phyloP scores from a whole-genome alignment of 495 filamentous ascomycete species.

The Penicillium simplicissimum region DNA sequence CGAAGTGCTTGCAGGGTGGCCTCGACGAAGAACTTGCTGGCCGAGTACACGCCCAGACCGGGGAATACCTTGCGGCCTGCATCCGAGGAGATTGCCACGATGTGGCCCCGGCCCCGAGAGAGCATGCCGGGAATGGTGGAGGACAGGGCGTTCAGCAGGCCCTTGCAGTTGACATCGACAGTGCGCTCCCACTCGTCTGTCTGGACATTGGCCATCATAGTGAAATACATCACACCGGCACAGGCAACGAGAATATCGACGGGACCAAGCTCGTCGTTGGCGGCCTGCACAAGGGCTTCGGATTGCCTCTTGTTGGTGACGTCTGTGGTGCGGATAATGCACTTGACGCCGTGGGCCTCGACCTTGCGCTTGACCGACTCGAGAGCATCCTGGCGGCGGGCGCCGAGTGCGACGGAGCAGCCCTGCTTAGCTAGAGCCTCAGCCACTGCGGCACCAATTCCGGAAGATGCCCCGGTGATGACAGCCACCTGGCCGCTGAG shows the following conservation, averaged over 20 bases:
- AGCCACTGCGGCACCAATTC: slow-evolving; percentile 53
- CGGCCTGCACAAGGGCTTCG: slow-evolving; percentile 52
- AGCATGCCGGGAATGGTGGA: slow-evolving; percentile 64
- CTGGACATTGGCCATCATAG: slow-evolving; percentile 67
- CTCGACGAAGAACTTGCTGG: slow-evolving; percentile 73
- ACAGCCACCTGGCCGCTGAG: slow-evolving; percentile 55
- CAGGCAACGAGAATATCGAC: slow-evolving; percentile 68
- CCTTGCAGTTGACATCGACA: slow-evolving; percentile 73
- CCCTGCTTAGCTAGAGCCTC: slow-evolving; percentile 55
- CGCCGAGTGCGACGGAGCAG: slow-evolving; percentile 61
- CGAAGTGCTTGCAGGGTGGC: slow-evolving; percentile 65
- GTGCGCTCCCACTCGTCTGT: slow-evolving; percentile 69
- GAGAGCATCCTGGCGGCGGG: slow-evolving; percentile 60
- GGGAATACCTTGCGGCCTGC: slow-evolving; percentile 72
- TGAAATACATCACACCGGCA: slow-evolving; percentile 75
- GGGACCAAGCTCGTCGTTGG: slow-evolving; percentile 58
- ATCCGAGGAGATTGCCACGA: slow-evolving; percentile 71
- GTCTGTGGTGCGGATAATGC: slow-evolving; percentile 60
- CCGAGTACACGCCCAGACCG: slow-evolving; percentile 70
- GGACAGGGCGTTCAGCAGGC: slow-evolving; percentile 62
- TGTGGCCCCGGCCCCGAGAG: slow-evolving; percentile 57
- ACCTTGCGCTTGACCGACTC: slow-evolving; percentile 56
- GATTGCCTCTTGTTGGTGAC: slow-evolving; percentile 59
- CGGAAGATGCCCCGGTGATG: slow-evolving; percentile 52
- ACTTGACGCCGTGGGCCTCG: slow-evolving; percentile 50